Conservation (phyloP, 2,329 filamentous ascomycete species). For the Arthrinium phaeospermum region DNA sequence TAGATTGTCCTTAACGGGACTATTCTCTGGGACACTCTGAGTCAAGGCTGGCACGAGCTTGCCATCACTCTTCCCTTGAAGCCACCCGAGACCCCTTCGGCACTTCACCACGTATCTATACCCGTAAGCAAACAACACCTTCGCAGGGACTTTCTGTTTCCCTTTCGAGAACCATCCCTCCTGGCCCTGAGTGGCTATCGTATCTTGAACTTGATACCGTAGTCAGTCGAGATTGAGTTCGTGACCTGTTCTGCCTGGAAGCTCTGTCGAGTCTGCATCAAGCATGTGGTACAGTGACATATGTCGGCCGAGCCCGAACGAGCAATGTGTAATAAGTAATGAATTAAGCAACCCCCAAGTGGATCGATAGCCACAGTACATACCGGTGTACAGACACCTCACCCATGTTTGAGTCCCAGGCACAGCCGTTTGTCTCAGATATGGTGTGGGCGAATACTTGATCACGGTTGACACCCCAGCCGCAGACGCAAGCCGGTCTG, state of each 20-base stretch:
- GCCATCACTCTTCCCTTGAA: not conserved
- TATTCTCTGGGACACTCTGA: slow-evolving; percentile 1
- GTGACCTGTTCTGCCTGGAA: slow-evolving; percentile 4
- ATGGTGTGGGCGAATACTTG: slow-evolving; percentile 11
- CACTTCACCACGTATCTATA: not conserved
- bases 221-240: not conserved
- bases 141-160: not conserved
- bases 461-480: not conserved
- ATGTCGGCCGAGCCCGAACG: not conserved
- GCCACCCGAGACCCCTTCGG: slow-evolving; percentile 8
- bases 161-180: not conserved
- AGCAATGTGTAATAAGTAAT: not conserved
- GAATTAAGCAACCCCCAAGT: not conserved
- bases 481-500: not conserved
- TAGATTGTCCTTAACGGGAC: not conserved
- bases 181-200: not conserved
- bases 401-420: slow-evolving; percentile 8
- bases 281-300: slow-evolving; percentile 1
- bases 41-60: slow-evolving; percentile 5
- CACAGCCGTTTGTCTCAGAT: slow-evolving; percentile 14
- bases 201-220: not conserved
- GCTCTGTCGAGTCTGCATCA: not conserved
- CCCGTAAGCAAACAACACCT: not conserved
- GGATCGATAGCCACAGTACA: not conserved
- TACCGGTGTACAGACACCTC: not conserved